Evolutionary conservation across 345 rosid genomes (phyloP), one percentile per base, ranked within the genome.

Genomic region (Linum trigynum): DNA sequence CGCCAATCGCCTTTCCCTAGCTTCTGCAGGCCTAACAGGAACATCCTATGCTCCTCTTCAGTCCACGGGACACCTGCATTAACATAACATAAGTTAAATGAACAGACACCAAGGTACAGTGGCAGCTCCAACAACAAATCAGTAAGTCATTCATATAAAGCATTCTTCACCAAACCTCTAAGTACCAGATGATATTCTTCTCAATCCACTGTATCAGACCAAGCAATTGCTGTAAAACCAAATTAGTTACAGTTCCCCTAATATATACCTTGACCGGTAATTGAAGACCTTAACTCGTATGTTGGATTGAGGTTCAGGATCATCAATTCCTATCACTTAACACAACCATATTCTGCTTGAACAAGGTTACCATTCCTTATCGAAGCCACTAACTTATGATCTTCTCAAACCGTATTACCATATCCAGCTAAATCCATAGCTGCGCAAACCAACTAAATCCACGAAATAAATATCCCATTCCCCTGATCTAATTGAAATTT

Each of bases 11-110:
- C 65, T 39, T 62, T 62, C 40, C 65, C 65, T 38, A 62, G 65
- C 50, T 62, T 62, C 51, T 62, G 65, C 65, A 62, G 43, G 23
- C 65, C 65, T n/a, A 62, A 43, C 50, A 62, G 50, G 40, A 62
- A 62, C 65, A 62, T 62, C 65, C 65, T 62, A 62, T 62, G 65
- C 41, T 62, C 65, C 35, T 62, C 65, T 62, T 62, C 65, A 23
- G 65, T 62, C 65, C 65, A 62, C n/a, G 65, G 65, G 57, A 65
- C 68, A 48, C 78, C 78, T 74, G 74, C 68, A 66, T 38, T 61
- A 16, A 5, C 23, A 9, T 0, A 38, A 17, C 40, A 4, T 15
- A 23, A 23, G 32, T 23, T 23, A 23, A 23, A 23, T 23, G 32
- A 23, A 23, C 32, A 23, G 32, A 23, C 32, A 23, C 32, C 32